phyloP scores from a whole-genome alignment of 2,329 filamentous ascomycete genomes.

The Ceratocystis lukuohia region DNA sequence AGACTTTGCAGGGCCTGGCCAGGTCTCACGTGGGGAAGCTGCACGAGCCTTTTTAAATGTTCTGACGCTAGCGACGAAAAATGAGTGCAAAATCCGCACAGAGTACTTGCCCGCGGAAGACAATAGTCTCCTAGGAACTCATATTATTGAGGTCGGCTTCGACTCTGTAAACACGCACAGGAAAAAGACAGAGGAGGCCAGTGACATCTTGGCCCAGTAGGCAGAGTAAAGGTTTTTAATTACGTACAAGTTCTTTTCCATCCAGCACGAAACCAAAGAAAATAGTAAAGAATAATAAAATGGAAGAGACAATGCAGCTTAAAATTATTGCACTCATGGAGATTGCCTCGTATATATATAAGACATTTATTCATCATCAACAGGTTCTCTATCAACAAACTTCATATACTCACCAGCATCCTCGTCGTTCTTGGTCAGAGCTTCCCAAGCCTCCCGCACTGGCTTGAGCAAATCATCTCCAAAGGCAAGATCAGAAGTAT shows the following conservation, averaged over 20 bases:
- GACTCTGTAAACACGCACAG: not conserved
- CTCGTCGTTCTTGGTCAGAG: slow-evolving; percentile 40
- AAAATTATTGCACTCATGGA: not conserved
- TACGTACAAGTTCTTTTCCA: not conserved
- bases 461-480: slow-evolving; percentile 55
- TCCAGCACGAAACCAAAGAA: not conserved
- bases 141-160: slow-evolving; percentile 17
- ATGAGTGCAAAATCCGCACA: slow-evolving; percentile 41
- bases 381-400: slow-evolving; percentile 61
- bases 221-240: not conserved
- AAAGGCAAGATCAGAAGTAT: slow-evolving; percentile 55
- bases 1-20: slow-evolving; percentile 47
- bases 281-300: not conserved
- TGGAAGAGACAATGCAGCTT: not conserved
- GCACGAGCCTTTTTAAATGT: slow-evolving; percentile 66
- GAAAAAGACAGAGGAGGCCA: not conserved
- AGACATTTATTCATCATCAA: slow-evolving; percentile 42
- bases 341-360: slow-evolving; percentile 25
- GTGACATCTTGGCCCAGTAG: not conserved
- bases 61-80: slow-evolving; percentile 55
- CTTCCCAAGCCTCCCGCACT: slow-evolving; percentile 58
- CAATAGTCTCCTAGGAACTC: slow-evolving; percentile 9
- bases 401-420: slow-evolving; percentile 50
- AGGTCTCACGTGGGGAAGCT: slow-evolving; percentile 46
- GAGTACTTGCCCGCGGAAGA: slow-evolving; percentile 24